Conservation (phyloP, 2,329 filamentous ascomycete genomes). For the Aspergillus ruber region DNA sequence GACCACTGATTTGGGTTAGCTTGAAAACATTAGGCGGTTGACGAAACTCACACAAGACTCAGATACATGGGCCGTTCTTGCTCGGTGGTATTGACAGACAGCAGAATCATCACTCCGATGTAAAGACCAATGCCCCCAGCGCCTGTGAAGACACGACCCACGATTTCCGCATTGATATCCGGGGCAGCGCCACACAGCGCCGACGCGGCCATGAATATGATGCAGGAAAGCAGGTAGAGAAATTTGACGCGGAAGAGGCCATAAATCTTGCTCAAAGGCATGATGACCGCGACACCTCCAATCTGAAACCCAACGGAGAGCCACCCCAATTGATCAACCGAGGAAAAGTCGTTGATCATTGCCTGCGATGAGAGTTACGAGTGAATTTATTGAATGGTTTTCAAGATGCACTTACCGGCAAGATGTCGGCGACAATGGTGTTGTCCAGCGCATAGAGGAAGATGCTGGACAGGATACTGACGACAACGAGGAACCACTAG, state of each 20-base stretch:
- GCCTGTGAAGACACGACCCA: constrained; percentile 27
- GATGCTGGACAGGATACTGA: constrained; percentile 32
- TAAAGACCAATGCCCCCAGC: constrained; percentile 27
- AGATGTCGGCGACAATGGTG: constrained; percentile 46
- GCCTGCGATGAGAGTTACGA: constrained; percentile 2
- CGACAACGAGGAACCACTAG: constrained; percentile 15
- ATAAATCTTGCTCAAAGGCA: constrained; percentile 31
- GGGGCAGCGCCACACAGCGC: constrained; percentile 40
- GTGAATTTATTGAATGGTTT: not conserved
- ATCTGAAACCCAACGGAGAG: constrained; percentile 39
- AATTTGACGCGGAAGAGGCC: constrained; percentile 39
- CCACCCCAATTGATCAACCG: constrained; percentile 39
- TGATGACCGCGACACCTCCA: constrained; percentile 34
- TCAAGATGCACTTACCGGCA: constrained; percentile 19
- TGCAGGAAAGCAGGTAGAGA: constrained; percentile 28
- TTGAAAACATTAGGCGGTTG: constrained; percentile 22
- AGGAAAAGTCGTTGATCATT: constrained; percentile 34
- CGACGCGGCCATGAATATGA: constrained; percentile 21
- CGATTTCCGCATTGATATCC: constrained; percentile 43
- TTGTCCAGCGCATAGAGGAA: constrained; percentile 36
- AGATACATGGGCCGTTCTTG: constrained; percentile 15
- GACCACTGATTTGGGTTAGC: constrained; percentile 15
- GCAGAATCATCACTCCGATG: constrained; percentile 20
- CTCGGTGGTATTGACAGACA: constrained; percentile 16
- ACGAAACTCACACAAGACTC: not conserved